These are phyloP conservation scores for Pleurozium schreberi DNA, from an alignment of 225 moss, liverwort and hornwort species.

Conservation along the genomic window DNA sequence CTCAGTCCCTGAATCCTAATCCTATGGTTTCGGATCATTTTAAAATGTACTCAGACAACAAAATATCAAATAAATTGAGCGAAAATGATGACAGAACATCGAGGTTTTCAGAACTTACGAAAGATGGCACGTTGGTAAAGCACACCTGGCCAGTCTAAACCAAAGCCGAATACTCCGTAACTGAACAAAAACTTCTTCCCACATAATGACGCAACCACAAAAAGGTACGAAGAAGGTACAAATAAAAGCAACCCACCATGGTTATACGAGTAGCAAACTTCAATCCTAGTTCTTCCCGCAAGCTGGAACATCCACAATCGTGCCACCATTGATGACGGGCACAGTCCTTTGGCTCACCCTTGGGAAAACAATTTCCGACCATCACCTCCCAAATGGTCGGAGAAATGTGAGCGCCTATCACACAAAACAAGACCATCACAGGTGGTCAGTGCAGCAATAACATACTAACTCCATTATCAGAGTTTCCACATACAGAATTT, in stretches of 20 bases:
- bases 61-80: background rate
- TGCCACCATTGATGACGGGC: background rate
- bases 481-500: no score
- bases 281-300: background rate
- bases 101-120: no score
- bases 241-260: background rate
- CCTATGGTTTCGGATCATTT: background rate
- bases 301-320: background rate
- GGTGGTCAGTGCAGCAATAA: background rate
- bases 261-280: background rate
- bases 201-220: background rate
- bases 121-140: no score
- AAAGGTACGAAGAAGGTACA: background rate
- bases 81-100: background rate
- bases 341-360: background rate
- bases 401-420: background rate
- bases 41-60: background rate
- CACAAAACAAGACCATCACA: background rate
- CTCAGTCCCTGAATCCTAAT: background rate
- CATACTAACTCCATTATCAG: no score
- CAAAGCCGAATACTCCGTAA: background rate
- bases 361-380: background rate
- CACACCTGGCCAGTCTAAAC: background rate
- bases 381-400: background rate
- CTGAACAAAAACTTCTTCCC: background rate